A percentile compares a stretch with the other conserved stretches of the same genome.
These are phyloP conservation scores for Leccinum variicolor DNA, from an alignment of 768 basidiomycete species.

Conservation along the genomic window DNA sequence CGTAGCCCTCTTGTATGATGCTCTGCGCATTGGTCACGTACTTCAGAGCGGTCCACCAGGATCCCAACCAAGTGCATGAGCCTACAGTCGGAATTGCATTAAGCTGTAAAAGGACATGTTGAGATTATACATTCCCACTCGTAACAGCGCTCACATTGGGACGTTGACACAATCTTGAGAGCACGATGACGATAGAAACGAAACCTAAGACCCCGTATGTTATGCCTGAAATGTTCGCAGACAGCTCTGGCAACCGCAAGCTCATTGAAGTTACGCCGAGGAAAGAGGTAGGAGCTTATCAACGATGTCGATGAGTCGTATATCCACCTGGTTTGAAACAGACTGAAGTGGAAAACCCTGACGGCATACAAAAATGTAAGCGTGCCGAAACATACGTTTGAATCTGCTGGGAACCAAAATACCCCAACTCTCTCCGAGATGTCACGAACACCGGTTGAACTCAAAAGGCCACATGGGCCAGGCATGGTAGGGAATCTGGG, in stretches of 20 bases:
- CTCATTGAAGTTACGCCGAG: background rate
- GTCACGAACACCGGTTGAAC: no score
- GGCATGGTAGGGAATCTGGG: no score
- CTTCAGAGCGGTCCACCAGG: slow-evolving; percentile 21
- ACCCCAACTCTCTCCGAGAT: no score
- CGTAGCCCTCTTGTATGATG: slow-evolving; percentile 32
- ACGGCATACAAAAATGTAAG: no score
- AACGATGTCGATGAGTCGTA: no score
- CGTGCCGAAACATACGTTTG: no score
- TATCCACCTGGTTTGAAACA: no score
- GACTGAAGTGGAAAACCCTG: no score
- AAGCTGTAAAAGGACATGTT: slow-evolving; percentile 9
- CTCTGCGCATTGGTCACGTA: slow-evolving; percentile 12
- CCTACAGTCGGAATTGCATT: slow-evolving; percentile 31
- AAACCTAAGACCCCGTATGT: background rate
- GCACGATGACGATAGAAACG: background rate
- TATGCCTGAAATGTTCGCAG: background rate
- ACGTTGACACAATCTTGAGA: background rate
- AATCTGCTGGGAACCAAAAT: no score
- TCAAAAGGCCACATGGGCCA: no score
- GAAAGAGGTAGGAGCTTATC: no score
- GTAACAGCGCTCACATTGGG: background rate
- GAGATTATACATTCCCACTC: no score
- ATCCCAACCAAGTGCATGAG: slow-evolving; percentile 23
- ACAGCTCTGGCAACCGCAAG: background rate